phyloP scores from a whole-genome alignment of 345 rosid genomes.

The Barbarea vulgaris region DNA sequence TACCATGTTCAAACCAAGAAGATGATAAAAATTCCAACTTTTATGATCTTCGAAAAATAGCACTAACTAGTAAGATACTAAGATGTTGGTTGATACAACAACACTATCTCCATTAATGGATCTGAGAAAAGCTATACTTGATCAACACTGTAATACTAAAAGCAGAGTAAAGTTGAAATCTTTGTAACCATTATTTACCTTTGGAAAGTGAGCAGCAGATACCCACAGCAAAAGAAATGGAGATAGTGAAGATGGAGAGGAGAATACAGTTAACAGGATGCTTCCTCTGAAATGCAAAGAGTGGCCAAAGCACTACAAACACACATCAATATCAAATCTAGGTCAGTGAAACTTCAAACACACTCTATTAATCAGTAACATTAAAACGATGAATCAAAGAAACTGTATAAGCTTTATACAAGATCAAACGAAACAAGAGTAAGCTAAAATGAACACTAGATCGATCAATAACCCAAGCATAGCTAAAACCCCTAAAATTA shows the following conservation, averaged over 20 bases:
- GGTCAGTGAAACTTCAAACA: background rate
- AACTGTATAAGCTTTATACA: background rate
- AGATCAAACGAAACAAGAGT: background rate
- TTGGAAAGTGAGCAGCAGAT: conserved; percentile 55
- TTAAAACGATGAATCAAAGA: background rate
- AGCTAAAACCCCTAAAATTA: background rate
- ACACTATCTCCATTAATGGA: background rate
- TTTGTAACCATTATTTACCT: conserved; percentile 43
- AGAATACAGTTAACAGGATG: conserved; percentile 64
- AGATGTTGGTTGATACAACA: background rate
- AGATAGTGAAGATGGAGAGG: conserved; percentile 54
- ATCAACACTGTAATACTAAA: background rate
- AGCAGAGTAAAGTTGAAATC: background rate
- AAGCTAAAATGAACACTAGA: background rate
- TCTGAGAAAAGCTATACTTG: background rate
- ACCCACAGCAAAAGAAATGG: conserved; percentile 54
- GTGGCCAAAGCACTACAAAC: conserved; percentile 54
- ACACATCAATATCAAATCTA: conserved; percentile 13
- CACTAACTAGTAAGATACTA: background rate
- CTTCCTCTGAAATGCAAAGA: conserved; percentile 47
- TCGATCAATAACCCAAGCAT: background rate
- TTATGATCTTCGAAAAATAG: background rate
- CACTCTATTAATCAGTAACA: background rate
- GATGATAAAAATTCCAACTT: background rate
- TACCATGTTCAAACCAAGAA: background rate